Evolutionary conservation across 352 stramenopile genomes (phyloP).

Genomic region (Phytophthora ohioensis): DNA sequence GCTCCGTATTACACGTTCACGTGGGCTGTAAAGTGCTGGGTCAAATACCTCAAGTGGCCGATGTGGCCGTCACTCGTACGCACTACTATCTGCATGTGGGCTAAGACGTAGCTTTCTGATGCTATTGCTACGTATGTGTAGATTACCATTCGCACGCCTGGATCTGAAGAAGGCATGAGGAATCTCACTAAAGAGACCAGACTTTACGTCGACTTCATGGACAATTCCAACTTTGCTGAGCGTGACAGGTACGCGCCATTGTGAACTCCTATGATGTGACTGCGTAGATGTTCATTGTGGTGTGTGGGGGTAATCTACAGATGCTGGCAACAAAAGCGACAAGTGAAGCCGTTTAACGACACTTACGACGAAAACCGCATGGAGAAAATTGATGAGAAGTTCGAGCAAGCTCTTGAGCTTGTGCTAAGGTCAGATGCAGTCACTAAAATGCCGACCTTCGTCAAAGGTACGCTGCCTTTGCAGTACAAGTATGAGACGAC

Average conservation of each 20-base stretch:
- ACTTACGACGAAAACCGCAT: neutral
- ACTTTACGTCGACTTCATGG: neutral
- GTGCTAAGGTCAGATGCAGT: neutral
- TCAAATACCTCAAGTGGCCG: neutral
- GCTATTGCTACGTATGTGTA: neutral
- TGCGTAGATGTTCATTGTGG: neutral
- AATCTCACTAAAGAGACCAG: neutral
- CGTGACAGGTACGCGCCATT: neutral
- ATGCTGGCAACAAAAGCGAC: neutral
- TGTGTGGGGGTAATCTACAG: neutral
- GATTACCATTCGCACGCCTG: neutral
- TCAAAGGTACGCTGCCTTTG: neutral
- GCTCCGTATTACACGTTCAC: neutral
- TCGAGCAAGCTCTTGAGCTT: neutral
- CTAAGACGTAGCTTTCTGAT: no score
- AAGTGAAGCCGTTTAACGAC: neutral
- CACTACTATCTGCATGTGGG: neutral
- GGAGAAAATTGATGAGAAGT: neutral
- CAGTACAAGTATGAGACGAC: neutral
- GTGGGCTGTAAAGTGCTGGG: neutral
- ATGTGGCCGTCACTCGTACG: neutral
- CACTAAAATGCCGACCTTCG: neutral
- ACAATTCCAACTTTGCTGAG: neutral
- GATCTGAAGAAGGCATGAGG: neutral
- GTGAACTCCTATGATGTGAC: neutral